Conservation (phyloP, 129 eudicot species). For the Tanacetum coccineum region DNA sequence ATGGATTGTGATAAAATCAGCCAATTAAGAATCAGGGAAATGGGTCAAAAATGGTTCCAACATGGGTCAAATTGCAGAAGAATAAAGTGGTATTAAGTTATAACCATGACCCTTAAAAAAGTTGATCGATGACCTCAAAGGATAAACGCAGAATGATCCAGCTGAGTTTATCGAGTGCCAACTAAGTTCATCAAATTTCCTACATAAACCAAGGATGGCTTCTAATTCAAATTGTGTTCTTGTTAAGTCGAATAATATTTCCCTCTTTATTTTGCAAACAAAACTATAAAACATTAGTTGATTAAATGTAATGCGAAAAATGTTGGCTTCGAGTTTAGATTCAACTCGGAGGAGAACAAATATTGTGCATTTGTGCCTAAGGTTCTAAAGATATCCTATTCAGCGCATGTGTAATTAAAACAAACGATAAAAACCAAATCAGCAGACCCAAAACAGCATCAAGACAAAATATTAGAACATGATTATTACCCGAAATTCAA, state of each 20-base stretch:
- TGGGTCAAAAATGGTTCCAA: neutral
- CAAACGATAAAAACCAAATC: neutral
- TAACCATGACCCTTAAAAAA: neutral
- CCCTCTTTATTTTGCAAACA: no score
- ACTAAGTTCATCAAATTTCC: no score
- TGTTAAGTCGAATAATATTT: neutral
- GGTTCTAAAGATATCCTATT: no score
- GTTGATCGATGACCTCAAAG: no score
- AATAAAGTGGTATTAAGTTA: neutral
- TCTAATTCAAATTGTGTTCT: neutral
- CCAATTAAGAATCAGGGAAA: neutral
- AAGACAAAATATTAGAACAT: constrained; percentile 13
- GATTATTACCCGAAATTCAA: constrained; percentile 24
- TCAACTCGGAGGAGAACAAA: no score
- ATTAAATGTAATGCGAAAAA: neutral
- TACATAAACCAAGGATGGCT: neutral
- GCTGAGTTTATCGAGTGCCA: neutral
- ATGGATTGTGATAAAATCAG: neutral
- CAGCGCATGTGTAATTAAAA: no score
- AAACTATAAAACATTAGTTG: neutral
- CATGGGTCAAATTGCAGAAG: neutral
- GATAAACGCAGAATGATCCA: no score
- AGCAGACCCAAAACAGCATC: constrained; percentile 2
- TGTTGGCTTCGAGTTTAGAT: neutral
- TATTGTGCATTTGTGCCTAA: no score